Base-by-base conservation (phyloP, 208 protist genomes). In the Acanthamoeba triangularis region DNA sequence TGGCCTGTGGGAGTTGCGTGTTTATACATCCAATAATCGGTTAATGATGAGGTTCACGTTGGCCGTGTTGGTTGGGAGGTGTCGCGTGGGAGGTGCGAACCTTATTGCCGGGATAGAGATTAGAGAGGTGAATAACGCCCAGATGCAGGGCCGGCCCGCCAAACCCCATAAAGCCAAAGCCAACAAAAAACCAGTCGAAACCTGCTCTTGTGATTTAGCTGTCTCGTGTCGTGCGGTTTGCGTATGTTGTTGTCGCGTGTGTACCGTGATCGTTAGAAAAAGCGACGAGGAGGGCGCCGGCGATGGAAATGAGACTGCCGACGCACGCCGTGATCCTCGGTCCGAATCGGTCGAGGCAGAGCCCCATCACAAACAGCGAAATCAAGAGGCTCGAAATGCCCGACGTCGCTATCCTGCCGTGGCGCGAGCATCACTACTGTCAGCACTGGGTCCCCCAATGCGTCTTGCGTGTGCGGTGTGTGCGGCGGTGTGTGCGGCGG, bases 101-200 rank as follows among this genome's bases (percentile, higher is more conserved):
- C 49, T 56, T 47, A 13, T 52, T 35, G 20, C 49, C 44, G 4
- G 78, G 78, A 56, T 54, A 87, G 49, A 87, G 78, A 25, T 87
- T 87, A 28, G 44, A 61, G 20, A 87, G 37, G 7, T 35, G 78
- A 25, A 87, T 87, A 13, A 47, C 33, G 78, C 78, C 78, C 37
- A 87, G 20, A 87, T 87, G 78, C 11, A 87, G n/a, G 33, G 78
- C 78, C 20, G 78, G 78, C 41, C 78, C 78, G 10, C 78, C 78
- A 49, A 87, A 87, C 14, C 78, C 78, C 78, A 87, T 52, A 2
- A 87, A 16, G 28, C n/a, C 78, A 52, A 61, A 87, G 4, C 78
- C 78, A 52, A 87, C 33, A 49, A 49, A 20, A 52, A 61, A 87
- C 35, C n/a, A 47, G 33, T 87, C 78, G 49, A 87, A 56, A 41